Conservation (phyloP, 371 early-diverging fungal genomes). For the Rhizopus arrhizus region DNA sequence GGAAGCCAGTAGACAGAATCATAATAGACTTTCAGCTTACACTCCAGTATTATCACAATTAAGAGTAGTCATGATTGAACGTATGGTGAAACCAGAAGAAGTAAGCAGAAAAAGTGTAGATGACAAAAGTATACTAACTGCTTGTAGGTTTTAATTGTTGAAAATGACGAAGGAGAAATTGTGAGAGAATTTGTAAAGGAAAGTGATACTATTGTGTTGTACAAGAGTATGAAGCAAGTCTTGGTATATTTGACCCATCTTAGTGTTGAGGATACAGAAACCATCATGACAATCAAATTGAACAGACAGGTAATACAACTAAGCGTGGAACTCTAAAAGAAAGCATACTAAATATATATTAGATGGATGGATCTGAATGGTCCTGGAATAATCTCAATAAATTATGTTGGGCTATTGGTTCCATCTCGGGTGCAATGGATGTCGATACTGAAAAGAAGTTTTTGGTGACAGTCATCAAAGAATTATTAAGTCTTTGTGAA, state of each 20-base stretch:
- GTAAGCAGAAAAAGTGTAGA: conserved; percentile 37
- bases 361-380: conserved; percentile 94
- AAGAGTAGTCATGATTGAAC: conserved; percentile 92
- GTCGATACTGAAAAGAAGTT: conserved; percentile 98
- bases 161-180: conserved; percentile 99
- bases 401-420: conserved; percentile 99
- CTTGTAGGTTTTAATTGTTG: conserved; percentile 89
- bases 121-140: not conserved
- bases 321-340: no score
- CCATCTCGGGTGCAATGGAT: conserved; percentile 95
- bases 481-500: conserved; percentile 92
- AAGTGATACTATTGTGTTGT: conserved; percentile 96
- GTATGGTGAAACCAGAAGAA: conserved; percentile 98
- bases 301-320: conserved; percentile 67
- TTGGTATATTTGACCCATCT: conserved; percentile 96
- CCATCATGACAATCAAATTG: conserved; percentile 93
- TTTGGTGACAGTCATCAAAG: conserved; percentile 97
- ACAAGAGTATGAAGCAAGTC: conserved; percentile 98
- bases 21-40: conserved; percentile 57
- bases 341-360: not conserved
- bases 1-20: conserved; percentile 68
- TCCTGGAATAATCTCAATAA: conserved; percentile 96
- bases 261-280: conserved; percentile 90
- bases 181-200: conserved; percentile 98
- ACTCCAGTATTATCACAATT: conserved; percentile 77